Percentiles rank a stretch among this genome's conserved stretches.
phyloP scores from a whole-genome alignment of 306 rosid genomes.

The Cyclanthera cordifolia region DNA sequence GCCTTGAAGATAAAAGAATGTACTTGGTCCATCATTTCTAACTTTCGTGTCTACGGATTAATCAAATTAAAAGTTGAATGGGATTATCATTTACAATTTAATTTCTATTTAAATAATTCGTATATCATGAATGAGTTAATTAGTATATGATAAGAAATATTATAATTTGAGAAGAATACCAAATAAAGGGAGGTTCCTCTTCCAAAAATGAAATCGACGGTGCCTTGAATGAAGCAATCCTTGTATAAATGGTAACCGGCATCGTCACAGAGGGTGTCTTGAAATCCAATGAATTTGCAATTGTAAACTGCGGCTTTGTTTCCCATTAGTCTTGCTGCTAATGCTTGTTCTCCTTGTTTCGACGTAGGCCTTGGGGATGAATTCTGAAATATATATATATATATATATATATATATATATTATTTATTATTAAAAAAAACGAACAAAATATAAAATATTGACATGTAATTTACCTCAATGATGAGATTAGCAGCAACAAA shows the following conservation, averaged over 20 bases:
- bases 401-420: no score
- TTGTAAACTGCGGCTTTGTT: conserved; percentile 27
- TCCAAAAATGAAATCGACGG: conserved; percentile 32
- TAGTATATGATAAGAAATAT: no score
- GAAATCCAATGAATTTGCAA: conserved; percentile 30
- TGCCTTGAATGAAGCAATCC: conserved; percentile 35
- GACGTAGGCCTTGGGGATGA: conserved; percentile 30
- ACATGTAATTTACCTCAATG: conserved; percentile 13
- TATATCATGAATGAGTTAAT: no score
- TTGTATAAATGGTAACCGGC: conserved; percentile 32
- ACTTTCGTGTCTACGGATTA: no score
- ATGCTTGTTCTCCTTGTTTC: conserved; percentile 27
- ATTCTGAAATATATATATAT: conserved; percentile 23
- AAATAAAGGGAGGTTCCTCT: conserved; percentile 32
- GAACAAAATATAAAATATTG: no score
- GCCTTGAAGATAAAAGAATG: no score
- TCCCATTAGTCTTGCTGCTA: conserved; percentile 32
- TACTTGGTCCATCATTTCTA: no score
- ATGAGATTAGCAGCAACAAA: conserved; percentile 31
- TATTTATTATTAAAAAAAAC: no score
- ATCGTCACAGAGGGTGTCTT: conserved; percentile 45
- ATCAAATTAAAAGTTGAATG: no score
- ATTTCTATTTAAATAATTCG: no score
- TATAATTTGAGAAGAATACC: conserved; percentile 10
- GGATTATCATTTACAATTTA: no score